Percentiles rank a stretch among this genome's conserved stretches.
phyloP scores from a whole-genome alignment of 192 early-diverging fungal species.

The Chytriomyces confervae region DNA sequence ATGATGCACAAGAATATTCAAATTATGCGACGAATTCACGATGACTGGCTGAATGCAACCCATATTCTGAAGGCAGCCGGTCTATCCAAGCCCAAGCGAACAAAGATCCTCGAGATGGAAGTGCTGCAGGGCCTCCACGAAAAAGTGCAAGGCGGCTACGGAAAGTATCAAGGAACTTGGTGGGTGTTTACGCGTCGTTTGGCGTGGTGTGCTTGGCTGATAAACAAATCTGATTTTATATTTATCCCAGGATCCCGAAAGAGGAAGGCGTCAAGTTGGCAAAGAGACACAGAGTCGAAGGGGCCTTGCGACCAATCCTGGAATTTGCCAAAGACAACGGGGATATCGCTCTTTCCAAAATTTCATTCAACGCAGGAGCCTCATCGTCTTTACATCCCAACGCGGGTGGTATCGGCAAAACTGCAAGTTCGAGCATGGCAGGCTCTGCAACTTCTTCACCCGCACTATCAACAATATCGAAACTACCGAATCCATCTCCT shows the following conservation, averaged over 20 bases:
- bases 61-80: conserved; percentile 92
- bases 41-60: conserved; percentile 87
- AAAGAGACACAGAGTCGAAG: conserved; percentile 44
- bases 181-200: conserved; percentile 37
- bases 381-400: neutral
- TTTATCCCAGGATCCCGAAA: conserved; percentile 17
- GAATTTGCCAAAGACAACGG: conserved; percentile 38
- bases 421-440: neutral
- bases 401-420: neutral
- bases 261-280: conserved; percentile 33
- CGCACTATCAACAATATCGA: neutral
- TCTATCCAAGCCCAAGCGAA: conserved; percentile 82
- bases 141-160: conserved; percentile 95
- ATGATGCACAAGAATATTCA: conserved; percentile 71
- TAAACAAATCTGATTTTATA: neutral
- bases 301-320: conserved; percentile 37
- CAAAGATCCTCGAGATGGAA: conserved; percentile 88
- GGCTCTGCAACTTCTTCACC: neutral
- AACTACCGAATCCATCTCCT: neutral
- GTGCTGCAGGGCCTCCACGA: conserved; percentile 82
- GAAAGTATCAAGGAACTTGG: conserved; percentile 94
- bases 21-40: conserved; percentile 77
- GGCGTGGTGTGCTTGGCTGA: neutral
- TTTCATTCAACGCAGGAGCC: conserved; percentile 1
- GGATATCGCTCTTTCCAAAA: conserved; percentile 25